Evolutionary conservation across 495 filamentous ascomycete genomes (phyloP).

Genomic region (Rostrohypoxylon terebratum): DNA sequence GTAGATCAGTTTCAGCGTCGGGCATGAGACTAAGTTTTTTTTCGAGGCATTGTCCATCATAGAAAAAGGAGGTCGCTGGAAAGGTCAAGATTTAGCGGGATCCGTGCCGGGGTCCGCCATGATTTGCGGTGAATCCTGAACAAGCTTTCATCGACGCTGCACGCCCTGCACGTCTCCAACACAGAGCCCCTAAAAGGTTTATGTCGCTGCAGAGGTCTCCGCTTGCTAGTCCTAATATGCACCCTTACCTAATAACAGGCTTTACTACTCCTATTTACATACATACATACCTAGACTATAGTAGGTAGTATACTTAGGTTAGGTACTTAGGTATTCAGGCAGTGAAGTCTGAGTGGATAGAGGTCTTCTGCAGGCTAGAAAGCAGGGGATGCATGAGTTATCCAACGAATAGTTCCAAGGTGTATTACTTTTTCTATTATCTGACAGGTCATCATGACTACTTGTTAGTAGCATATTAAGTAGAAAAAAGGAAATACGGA

Average conservation of each 20-base stretch:
- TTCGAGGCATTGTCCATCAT: constrained; percentile 1
- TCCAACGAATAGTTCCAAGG: not conserved
- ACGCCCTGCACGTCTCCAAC: not conserved
- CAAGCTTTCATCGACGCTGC: constrained; percentile 16
- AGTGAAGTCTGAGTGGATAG: not conserved
- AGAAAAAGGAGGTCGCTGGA: not conserved
- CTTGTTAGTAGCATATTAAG: too few species aligned
- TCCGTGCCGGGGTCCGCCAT: constrained; percentile 22
- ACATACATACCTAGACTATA: too few species aligned
- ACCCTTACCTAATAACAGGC: not conserved
- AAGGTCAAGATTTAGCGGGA: constrained; percentile 40
- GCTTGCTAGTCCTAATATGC: not conserved
- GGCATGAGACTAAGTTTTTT: constrained; percentile 23
- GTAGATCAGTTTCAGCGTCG: constrained; percentile 37
- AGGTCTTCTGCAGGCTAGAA: not conserved
- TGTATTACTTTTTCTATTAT: not conserved
- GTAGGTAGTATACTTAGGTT: not conserved
- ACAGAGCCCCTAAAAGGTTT: constrained; percentile 1
- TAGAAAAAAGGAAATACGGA: constrained; percentile 17
- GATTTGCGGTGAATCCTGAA: constrained; percentile 31
- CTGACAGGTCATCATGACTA: constrained; percentile 15
- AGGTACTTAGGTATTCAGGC: not conserved
- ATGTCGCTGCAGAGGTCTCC: not conserved
- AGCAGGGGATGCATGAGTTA: not conserved
- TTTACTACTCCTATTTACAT: too few species aligned